A percentile compares a stretch with the other conserved stretches of the same genome.
phyloP scores from a whole-genome alignment of 1,284 basidiomycete species.

The Microbotryum violaceum region DNA sequence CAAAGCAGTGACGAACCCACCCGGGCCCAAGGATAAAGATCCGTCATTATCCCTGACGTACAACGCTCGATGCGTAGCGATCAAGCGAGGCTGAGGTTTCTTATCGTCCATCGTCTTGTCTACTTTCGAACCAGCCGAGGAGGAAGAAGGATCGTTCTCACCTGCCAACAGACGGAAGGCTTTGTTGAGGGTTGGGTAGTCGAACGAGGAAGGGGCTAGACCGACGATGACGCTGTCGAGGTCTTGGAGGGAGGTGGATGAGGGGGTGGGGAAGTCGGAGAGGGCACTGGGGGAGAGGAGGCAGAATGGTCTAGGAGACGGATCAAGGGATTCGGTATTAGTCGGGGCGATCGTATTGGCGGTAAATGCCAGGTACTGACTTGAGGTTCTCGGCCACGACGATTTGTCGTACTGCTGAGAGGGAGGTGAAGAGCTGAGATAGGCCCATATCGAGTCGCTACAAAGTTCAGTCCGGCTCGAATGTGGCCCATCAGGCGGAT shows the following conservation, averaged over 20 bases:
- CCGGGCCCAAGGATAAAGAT: constrained; percentile 57
- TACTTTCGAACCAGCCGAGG: neutral
- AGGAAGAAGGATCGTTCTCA: constrained; percentile 13
- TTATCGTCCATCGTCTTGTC: neutral
- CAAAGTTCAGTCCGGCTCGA: neutral
- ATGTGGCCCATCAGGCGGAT: too few species aligned
- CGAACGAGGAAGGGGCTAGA: constrained; percentile 51
- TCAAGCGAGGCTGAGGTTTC: constrained; percentile 41
- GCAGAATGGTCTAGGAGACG: constrained; percentile 50
- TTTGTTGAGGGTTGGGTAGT: constrained; percentile 54
- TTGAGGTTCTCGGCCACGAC: constrained; percentile 45
- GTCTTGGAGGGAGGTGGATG: constrained; percentile 27
- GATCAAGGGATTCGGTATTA: too few species aligned
- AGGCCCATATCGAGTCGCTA: neutral
- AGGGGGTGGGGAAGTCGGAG: constrained; percentile 46
- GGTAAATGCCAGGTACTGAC: constrained; percentile 38
- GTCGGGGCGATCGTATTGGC: too few species aligned
- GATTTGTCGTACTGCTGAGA: constrained; percentile 53
- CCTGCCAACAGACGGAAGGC: constrained; percentile 56
- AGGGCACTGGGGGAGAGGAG: constrained; percentile 54
- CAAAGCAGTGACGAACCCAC: constrained; percentile 56
- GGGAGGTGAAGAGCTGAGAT: constrained; percentile 48
- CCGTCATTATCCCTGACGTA: constrained; percentile 47
- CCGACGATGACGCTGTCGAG: constrained; percentile 60
- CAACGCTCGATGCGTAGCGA: constrained; percentile 54